Percentiles rank a stretch among this genome's conserved stretches.
phyloP scores from a whole-genome alignment of 192 early-diverging fungal genomes.

The Haplosporangium gracile region DNA sequence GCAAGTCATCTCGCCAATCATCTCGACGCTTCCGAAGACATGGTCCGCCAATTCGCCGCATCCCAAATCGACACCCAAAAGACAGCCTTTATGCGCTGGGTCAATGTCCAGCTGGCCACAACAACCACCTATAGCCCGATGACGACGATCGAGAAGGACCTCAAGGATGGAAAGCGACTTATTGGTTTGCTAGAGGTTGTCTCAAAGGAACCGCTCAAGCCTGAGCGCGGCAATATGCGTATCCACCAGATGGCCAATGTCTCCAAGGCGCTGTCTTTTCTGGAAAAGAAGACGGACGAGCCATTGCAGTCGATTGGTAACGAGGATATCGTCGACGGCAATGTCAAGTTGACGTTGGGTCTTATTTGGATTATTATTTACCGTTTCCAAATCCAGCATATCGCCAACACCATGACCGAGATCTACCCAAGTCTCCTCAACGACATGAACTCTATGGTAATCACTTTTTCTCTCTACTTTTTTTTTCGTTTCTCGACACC shows the following conservation, averaged over 20 bases:
- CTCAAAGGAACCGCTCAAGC: conserved; percentile 77
- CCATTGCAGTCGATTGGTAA: conserved; percentile 76
- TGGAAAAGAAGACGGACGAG: conserved; percentile 59
- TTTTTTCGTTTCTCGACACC: neutral
- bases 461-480: neutral
- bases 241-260: conserved; percentile 86
- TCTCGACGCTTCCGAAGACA: conserved; percentile 56
- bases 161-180: conserved; percentile 77
- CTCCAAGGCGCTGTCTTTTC: conserved; percentile 77
- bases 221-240: conserved; percentile 79
- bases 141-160: conserved; percentile 68
- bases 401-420: conserved; percentile 54
- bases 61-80: conserved; percentile 66
- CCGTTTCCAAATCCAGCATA: conserved; percentile 67
- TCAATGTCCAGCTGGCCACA: conserved; percentile 66
- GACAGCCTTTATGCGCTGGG: conserved; percentile 70
- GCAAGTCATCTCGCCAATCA: conserved; percentile 13
- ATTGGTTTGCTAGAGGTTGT: conserved; percentile 80
- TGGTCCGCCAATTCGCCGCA: conserved; percentile 58
- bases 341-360: conserved; percentile 74
- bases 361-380: conserved; percentile 69
- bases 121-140: conserved; percentile 57
- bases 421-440: conserved; percentile 48
- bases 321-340: conserved; percentile 85
- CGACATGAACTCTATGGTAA: conserved; percentile 52